Evolutionary conservation across 306 rosid genomes (phyloP), one percentile per base, ranked within the genome.

Genomic region (Arachis stenosperma): DNA sequence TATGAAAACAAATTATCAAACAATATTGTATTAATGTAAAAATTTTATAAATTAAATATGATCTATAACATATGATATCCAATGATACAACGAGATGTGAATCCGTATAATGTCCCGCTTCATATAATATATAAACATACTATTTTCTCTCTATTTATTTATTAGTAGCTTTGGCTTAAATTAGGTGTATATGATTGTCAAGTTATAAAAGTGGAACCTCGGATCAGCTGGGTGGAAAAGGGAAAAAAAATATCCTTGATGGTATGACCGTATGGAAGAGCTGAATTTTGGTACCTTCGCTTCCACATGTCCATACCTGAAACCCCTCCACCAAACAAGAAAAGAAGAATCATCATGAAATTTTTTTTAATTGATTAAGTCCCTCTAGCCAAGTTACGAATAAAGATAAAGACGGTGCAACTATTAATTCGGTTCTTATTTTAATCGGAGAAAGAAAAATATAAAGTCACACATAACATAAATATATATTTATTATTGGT

Each of bases 321-420:
- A 22, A 22, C 27, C 83, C 69, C 79, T 51, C 75, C 79, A 66
- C 71, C 71, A 73, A 70, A 60, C 62, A 42, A 63, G 30, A 75
- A 67, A 63, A 63, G 39, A 75, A 74, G 53, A 61, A 48, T 48
- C 9, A 61, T 60, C 57, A 69, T 50, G 69, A 29, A 62, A 51
- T 67, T 48, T 15, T 73, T 2, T 33, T 33, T 33, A 33, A 33
- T 33, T 33, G 37, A 33, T 33, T 7, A 73, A 54, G 75, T 39
- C 41, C 50, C 42, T 51, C 61, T 46, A 69, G 69, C 57, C 76
- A 80, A 75, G 76, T 69, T 46, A 69, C 59, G 59, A 78, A 75
- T 81, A 58, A 70, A 65, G 79, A 69, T 62, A 12, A 11, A 7
- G 13, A 42, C 61, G 42, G 13, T 64, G 57, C 40, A 41, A 29